A percentile compares a stretch with the other conserved stretches of the same genome.
phyloP scores from a whole-genome alignment of 768 basidiomycete species.

The Panaeolus papilionaceus region DNA sequence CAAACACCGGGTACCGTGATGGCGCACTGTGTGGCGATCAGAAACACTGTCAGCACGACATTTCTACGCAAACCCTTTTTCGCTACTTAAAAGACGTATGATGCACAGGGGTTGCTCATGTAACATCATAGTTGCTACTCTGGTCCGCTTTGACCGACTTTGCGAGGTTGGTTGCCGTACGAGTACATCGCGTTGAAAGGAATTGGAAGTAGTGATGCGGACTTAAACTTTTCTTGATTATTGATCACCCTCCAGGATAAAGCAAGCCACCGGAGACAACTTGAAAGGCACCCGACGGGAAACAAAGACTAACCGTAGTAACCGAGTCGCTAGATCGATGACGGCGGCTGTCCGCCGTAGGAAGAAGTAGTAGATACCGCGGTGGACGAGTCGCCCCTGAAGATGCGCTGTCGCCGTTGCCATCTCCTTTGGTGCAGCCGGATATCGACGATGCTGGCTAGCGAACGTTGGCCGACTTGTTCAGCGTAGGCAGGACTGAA shows the following conservation, averaged over 20 bases:
- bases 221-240: neutral
- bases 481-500: too few species aligned
- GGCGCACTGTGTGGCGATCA: too few species aligned
- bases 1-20: neutral
- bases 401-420: neutral
- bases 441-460: neutral
- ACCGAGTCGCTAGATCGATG: neutral
- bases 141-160: neutral
- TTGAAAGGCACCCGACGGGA: slow-evolving; percentile 7
- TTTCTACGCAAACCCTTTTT: neutral
- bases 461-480: neutral
- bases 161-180: neutral
- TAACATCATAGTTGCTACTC: neutral
- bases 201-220: neutral
- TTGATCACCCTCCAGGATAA: neutral
- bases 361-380: neutral
- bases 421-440: neutral
- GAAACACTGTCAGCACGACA: neutral
- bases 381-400: neutral
- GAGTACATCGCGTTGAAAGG: neutral
- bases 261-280: too few species aligned
- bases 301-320: neutral
- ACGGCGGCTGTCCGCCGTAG: slow-evolving; percentile 2
- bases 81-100: neutral
- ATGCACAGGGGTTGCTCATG: neutral